phyloP scores from a whole-genome alignment of 2,329 filamentous ascomycete species.

The Calonectria pseudoreteaudii region DNA sequence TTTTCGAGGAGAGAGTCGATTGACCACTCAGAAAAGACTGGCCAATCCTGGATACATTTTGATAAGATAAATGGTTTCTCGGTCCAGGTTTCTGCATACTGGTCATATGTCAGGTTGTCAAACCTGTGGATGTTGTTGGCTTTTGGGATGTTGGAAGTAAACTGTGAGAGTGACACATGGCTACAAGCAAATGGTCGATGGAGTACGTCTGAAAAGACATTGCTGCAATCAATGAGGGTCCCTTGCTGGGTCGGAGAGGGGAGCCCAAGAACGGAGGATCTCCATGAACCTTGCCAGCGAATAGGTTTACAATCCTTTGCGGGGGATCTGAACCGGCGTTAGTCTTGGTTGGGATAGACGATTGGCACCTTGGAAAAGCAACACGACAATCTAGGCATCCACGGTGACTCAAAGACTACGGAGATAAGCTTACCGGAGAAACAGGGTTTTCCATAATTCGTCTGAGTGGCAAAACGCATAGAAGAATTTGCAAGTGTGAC shows the following conservation, averaged over 20 bases:
- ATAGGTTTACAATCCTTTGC: slow-evolving; percentile 47
- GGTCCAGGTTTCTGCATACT: slow-evolving; percentile 83
- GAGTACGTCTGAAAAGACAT: slow-evolving; percentile 89
- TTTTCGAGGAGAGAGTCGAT: slow-evolving; percentile 72
- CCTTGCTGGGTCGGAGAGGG: slow-evolving; percentile 54
- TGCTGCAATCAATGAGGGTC: slow-evolving; percentile 75
- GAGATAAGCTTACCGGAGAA: slow-evolving; percentile 78
- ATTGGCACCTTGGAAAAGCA: slow-evolving; percentile 23
- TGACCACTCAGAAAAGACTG: slow-evolving; percentile 80
- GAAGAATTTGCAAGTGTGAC: slow-evolving; percentile 84
- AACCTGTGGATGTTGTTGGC: slow-evolving; percentile 80
- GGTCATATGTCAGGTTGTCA: slow-evolving; percentile 73
- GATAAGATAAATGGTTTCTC: slow-evolving; percentile 89
- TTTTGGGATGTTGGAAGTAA: slow-evolving; percentile 76
- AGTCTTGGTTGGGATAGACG: slow-evolving; percentile 19
- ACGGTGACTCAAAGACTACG: slow-evolving; percentile 14
- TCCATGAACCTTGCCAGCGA: slow-evolving; percentile 86
- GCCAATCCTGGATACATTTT: slow-evolving; percentile 84
- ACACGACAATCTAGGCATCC: slow-evolving; percentile 15
- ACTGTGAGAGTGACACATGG: slow-evolving; percentile 76
- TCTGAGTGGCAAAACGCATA: slow-evolving; percentile 88
- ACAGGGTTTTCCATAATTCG: slow-evolving; percentile 89
- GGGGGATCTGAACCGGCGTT: slow-evolving; percentile 40
- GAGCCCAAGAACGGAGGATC: slow-evolving; percentile 78
- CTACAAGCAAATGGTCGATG: slow-evolving; percentile 93